Evolutionary conservation across 78 protist genomes (phyloP), one percentile per base, ranked within the genome.

Genomic region (Dictyostelium intermedium): DNA sequence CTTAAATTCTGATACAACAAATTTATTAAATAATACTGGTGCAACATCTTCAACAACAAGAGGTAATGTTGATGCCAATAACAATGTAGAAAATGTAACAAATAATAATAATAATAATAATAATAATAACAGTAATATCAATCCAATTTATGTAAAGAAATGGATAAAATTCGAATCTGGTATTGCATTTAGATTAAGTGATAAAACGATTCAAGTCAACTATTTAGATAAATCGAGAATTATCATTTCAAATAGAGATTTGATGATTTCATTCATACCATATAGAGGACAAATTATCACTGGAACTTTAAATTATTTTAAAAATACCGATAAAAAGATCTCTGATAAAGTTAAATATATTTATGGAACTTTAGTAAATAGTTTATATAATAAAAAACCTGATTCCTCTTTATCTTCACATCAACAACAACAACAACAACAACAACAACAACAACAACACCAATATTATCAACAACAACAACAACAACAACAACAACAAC

Each of bases 121-220:
- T 35, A 63, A 66, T 91, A 70, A 41, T 5, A 45, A 30, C 16
- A 81, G 10, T 30, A 32, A 30, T 35, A 41, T 11, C 13, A 27
- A 43, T 35, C 94, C 96, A 47, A 87, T 98, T 61, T 97, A 97
- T 60, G 98, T 98, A 56, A 85, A 89, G 91, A 91, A 97, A 74
- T 98, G 99, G 98, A 4, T 91, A 16, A 91, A 93, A 70, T 96
- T 98, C 84, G 47, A 82, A 34, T 83, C 84, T 37, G 98, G 98
- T 63, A 95, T 97, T 66, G 92, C 97, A 14, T 97, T 98, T 87
- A 85, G 98, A 32, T 83, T 98, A 35, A 83, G 85, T 63, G 85
- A 95, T 63, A 84, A 91, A 77, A 70, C 91, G 16, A 63, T 97
- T 30, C 99, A 98, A 92, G 96, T 95, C 7, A 60, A 84, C 23